Conservation (phyloP, 169 alveolate species). For the Eimeria sp. region DNA sequence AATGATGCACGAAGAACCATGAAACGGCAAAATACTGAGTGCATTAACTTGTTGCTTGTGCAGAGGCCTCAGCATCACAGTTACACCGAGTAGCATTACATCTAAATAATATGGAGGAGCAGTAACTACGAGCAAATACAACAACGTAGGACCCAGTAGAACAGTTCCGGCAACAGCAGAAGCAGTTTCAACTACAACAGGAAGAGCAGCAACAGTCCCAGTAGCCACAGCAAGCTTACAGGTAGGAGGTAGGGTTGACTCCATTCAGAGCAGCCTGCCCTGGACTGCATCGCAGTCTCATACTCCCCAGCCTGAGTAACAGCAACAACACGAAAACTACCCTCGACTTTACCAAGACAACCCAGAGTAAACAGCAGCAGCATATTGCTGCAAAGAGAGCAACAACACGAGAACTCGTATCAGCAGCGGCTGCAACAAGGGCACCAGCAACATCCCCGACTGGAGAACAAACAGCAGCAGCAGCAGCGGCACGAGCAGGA, state of each 20-base stretch:
- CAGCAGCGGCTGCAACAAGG: neutral
- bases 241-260: slow-evolving; percentile 71
- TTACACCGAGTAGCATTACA: too few species aligned
- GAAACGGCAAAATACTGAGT: too few species aligned
- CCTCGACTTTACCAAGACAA: neutral
- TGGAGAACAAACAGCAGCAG: slow-evolving; percentile 20
- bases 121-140: too few species aligned
- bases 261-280: slow-evolving; percentile 77
- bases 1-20: too few species aligned
- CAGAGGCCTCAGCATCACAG: too few species aligned
- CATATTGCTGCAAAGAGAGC: neutral
- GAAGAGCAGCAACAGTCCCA: neutral
- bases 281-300: slow-evolving; percentile 77
- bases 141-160: neutral
- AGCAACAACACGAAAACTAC: slow-evolving; percentile 3
- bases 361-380: neutral
- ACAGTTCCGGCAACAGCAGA: neutral
- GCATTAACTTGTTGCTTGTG: too few species aligned
- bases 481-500: slow-evolving; percentile 29
- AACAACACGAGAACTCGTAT: neutral
- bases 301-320: slow-evolving; percentile 66
- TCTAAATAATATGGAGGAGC: too few species aligned
- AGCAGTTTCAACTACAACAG: neutral
- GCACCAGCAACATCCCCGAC: neutral
- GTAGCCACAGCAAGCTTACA: slow-evolving; percentile 13